A percentile compares a stretch with the other conserved stretches of the same genome.
Evolutionary conservation across 208 protist genomes (phyloP).

Genomic region (Herpetomonas tarakana): DNA sequence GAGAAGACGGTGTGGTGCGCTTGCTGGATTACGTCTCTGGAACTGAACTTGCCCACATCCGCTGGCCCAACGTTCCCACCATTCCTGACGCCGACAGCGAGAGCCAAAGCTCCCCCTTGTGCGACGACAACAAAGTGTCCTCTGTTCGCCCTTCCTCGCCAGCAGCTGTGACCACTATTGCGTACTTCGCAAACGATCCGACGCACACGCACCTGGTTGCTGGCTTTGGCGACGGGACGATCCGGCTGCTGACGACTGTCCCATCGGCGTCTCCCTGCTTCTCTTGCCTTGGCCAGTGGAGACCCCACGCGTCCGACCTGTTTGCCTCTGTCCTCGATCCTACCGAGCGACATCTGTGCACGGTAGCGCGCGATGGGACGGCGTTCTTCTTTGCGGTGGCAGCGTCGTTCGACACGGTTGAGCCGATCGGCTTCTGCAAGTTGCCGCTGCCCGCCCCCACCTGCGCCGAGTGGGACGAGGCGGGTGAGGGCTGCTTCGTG

Average conservation of each 20-base stretch:
- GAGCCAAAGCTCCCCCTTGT: not conserved
- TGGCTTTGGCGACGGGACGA: slow-evolving; percentile 84
- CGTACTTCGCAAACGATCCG: slow-evolving; percentile 34
- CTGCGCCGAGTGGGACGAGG: slow-evolving; percentile 69
- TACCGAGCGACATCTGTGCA: slow-evolving; percentile 70
- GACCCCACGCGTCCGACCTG: slow-evolving; percentile 60
- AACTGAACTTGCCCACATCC: slow-evolving; percentile 35
- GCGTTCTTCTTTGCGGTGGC: slow-evolving; percentile 93
- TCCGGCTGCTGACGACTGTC: slow-evolving; percentile 61
- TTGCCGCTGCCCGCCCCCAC: slow-evolving; percentile 44
- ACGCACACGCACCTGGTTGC: slow-evolving; percentile 44
- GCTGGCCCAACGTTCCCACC: not conserved
- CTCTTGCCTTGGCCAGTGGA: slow-evolving; percentile 53
- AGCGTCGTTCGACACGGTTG: slow-evolving; percentile 15
- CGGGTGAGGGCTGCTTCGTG: slow-evolving; percentile 50
- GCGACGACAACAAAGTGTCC: slow-evolving; percentile 1
- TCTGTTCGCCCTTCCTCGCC: not conserved
- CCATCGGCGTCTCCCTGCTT: slow-evolving; percentile 25
- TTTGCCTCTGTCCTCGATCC: slow-evolving; percentile 57
- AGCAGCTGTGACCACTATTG: slow-evolving; percentile 18
- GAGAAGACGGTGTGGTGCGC: slow-evolving; percentile 91
- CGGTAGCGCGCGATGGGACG: slow-evolving; percentile 67
- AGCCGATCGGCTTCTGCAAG: slow-evolving; percentile 80
- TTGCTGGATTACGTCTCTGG: slow-evolving; percentile 87
- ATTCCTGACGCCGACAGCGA: not conserved